These are phyloP conservation scores for Kurtzmaniella quercitrusa DNA, from an alignment of 1,139 yeast species.

Conservation along the genomic window DNA sequence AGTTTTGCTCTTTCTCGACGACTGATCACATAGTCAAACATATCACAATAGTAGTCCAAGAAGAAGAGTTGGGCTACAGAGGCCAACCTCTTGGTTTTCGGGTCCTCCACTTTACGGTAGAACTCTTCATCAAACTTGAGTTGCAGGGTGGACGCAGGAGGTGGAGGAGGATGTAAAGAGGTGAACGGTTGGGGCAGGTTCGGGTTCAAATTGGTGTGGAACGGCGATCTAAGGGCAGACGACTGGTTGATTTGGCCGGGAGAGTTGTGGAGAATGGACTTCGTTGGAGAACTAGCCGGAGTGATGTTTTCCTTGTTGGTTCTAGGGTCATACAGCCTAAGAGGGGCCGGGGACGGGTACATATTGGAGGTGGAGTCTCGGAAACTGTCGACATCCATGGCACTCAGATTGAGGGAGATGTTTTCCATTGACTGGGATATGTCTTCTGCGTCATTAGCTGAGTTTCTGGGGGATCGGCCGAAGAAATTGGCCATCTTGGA, in stretches of 20 bases:
- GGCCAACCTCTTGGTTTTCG: constrained; percentile 81
- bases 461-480: constrained; percentile 21
- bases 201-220: constrained; percentile 19
- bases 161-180: constrained; percentile 8
- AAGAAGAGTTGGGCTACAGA: constrained; percentile 83
- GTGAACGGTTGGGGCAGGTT: constrained; percentile 18
- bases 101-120: constrained; percentile 56
- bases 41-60: constrained; percentile 92
- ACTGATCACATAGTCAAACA: constrained; percentile 86
- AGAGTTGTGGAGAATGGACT: constrained; percentile 34
- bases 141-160: constrained; percentile 8
- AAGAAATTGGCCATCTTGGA: constrained; percentile 20
- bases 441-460: constrained; percentile 23
- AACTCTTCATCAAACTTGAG: constrained; percentile 40
- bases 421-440: constrained; percentile 45
- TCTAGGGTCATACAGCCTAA: constrained; percentile 9
- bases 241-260: constrained; percentile 16
- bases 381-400: constrained; percentile 38
- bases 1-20: constrained; percentile 75
- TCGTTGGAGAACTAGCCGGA: constrained; percentile 41
- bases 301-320: constrained; percentile 45
- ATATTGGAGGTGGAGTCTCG: constrained; percentile 14
- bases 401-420: constrained; percentile 31
- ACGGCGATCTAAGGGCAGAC: constrained; percentile 5
- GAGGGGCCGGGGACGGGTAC: constrained; percentile 13